Evolutionary conservation across 1,284 basidiomycete genomes (phyloP).

Genomic region (Ganoderma resinaceum): DNA sequence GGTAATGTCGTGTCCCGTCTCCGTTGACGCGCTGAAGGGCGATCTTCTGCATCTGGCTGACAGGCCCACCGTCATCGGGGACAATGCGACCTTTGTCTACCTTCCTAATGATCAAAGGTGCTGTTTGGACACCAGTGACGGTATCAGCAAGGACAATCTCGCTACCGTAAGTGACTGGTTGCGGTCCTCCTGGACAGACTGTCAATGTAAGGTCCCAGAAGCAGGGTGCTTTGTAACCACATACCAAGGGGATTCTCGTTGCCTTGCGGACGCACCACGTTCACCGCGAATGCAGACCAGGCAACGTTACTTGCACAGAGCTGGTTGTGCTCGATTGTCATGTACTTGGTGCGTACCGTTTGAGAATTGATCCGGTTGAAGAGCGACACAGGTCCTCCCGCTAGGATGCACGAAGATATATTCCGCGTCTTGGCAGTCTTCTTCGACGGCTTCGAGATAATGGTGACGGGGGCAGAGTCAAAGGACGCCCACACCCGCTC

Average conservation of each 20-base stretch:
- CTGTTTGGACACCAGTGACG: constrained; percentile 83
- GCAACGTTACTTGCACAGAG: constrained; percentile 86
- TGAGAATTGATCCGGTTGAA: constrained; percentile 98
- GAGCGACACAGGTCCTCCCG: constrained; percentile 90
- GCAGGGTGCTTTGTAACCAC: constrained; percentile 58
- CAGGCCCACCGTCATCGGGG: constrained; percentile 85
- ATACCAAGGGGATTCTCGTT: constrained; percentile 65
- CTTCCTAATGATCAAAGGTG: constrained; percentile 90
- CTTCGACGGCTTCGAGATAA: constrained; percentile 97
- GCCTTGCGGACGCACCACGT: constrained; percentile 71
- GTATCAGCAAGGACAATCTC: constrained; percentile 88
- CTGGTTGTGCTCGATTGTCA: constrained; percentile 87
- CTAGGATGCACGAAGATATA: constrained; percentile 90
- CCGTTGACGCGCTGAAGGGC: constrained; percentile 86
- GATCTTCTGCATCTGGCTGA: constrained; percentile 97
- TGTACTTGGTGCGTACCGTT: constrained; percentile 96
- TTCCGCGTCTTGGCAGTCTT: constrained; percentile 97
- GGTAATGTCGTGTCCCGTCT: constrained; percentile 81
- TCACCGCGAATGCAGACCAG: constrained; percentile 95
- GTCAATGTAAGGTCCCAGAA: constrained; percentile 35
- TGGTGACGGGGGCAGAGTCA: constrained; percentile 89
- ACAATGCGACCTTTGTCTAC: constrained; percentile 91
- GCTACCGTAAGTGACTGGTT: constrained; percentile 91
- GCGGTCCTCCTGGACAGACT: constrained; percentile 57
- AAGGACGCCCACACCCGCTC: constrained; percentile 90